Percentiles rank a stretch among this genome's conserved stretches.
These are phyloP conservation scores for Urochloa ruziziensis DNA, from an alignment of 176 grass and related monocot genomes.

Conservation along the genomic window DNA sequence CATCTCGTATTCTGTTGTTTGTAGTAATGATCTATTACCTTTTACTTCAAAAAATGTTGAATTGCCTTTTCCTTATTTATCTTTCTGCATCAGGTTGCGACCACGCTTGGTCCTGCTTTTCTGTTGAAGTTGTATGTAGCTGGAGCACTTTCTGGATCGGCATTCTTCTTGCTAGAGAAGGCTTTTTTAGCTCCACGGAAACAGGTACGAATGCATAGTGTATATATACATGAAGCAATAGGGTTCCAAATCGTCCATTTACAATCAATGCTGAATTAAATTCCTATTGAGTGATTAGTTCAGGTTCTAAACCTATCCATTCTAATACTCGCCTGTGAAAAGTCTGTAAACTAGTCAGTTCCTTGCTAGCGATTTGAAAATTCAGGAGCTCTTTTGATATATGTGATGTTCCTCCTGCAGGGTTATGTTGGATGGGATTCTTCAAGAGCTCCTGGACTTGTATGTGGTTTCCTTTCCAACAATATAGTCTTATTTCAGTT, in stretches of 20 bases:
- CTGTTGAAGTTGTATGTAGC: conserved; percentile 71
- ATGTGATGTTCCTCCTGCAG: conserved; percentile 48
- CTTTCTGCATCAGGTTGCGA: conserved; percentile 57
- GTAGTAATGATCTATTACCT: conserved; percentile 2
- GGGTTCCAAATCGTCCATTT: conserved; percentile 16
- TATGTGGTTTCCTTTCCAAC: conserved; percentile 40
- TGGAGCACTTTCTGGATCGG: conserved; percentile 76
- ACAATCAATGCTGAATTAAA: not conserved
- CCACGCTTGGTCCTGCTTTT: conserved; percentile 68
- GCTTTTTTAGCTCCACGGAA: conserved; percentile 59
- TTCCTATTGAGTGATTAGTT: conserved; percentile 5
- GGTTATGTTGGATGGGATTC: conserved; percentile 57
- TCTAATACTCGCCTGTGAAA: conserved; percentile 3
- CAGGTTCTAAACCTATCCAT: not conserved
- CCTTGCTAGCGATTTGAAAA: not conserved
- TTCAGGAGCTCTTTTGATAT: conserved; percentile 22
- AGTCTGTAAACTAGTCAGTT: not conserved
- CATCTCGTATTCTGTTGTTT: not conserved
- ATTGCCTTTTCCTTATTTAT: conserved; percentile 2
- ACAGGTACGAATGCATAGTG: conserved; percentile 38
- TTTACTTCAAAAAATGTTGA: not conserved
- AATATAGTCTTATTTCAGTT: conserved; percentile 8
- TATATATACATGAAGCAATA: conserved; percentile 8
- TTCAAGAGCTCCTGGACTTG: conserved; percentile 57
- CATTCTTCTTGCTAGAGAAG: conserved; percentile 75